Conservation (phyloP, 2,329 filamentous ascomycete genomes). For the Colletotrichum sidae region DNA sequence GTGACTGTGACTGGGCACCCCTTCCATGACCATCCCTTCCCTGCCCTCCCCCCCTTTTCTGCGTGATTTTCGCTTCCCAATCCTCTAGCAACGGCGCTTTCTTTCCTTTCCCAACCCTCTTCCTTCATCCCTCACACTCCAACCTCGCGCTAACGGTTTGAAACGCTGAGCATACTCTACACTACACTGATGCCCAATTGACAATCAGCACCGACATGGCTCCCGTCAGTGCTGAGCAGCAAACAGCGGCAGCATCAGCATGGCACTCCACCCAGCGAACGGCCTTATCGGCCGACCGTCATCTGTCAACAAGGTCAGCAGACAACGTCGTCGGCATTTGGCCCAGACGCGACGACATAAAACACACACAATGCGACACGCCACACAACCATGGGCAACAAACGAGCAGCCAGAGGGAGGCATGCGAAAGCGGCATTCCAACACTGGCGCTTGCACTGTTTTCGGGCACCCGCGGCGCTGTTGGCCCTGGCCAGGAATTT, state of each 20-base stretch:
- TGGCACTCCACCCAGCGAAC: constrained; percentile 6
- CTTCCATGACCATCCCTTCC: constrained; percentile 10
- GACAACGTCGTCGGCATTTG: constrained; percentile 25
- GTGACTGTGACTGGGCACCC: constrained; percentile 12
- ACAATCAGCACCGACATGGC: constrained; percentile 31
- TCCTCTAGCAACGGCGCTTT: constrained; percentile 20
- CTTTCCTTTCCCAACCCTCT: constrained; percentile 13
- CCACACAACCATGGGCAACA: constrained; percentile 10
- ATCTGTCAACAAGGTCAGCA: constrained; percentile 32
- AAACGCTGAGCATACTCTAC: constrained; percentile 39
- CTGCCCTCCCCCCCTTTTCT: constrained; percentile 6
- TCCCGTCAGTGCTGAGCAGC: constrained; percentile 30
- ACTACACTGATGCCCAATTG: constrained; percentile 37
- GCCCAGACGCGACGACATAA: constrained; percentile 30
- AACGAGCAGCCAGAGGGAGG: constrained; percentile 5
- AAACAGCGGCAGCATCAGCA: constrained; percentile 12
- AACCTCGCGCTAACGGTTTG: constrained; percentile 36
- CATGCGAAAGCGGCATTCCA: constrained; percentile 29
- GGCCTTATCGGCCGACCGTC: constrained; percentile 26
- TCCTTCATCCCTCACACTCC: constrained; percentile 19
- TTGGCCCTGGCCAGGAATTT: constrained; percentile 24
- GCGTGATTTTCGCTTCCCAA: constrained; percentile 15
- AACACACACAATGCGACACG: constrained; percentile 8
- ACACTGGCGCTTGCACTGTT: constrained; percentile 28
- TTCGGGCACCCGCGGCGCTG: constrained; percentile 28